phyloP scores from a whole-genome alignment of 139 green algal genomes.

The Chlamydomonas sp. region DNA sequence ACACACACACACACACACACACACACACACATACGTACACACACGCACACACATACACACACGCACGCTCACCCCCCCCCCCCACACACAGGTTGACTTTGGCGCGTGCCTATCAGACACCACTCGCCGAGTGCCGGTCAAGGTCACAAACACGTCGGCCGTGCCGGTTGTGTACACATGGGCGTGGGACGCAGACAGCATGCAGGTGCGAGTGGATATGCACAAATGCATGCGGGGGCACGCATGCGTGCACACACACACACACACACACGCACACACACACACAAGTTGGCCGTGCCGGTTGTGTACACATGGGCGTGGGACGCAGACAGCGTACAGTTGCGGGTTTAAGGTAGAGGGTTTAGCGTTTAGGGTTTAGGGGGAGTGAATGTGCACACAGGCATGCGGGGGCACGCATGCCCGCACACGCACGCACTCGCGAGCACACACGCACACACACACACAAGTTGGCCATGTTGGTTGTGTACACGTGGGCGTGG shows the following conservation, averaged over 20 bases:
- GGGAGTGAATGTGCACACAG: too few relatives aligned
- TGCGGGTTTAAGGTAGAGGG: constrained; percentile 32
- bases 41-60: too few relatives aligned
- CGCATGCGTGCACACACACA: too few relatives aligned
- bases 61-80: not conserved
- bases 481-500: constrained; percentile 59
- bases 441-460: too few relatives aligned
- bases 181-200: constrained; percentile 40
- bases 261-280: too few relatives aligned
- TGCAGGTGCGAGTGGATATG: too few relatives aligned
- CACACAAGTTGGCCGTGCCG: constrained; percentile 13
- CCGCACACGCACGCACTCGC: too few relatives aligned
- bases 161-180: constrained; percentile 52
- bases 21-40: too few relatives aligned
- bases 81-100: constrained; percentile 55
- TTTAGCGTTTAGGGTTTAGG: constrained; percentile 46
- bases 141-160: constrained; percentile 51
- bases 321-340: not conserved
- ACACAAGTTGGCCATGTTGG: constrained; percentile 48
- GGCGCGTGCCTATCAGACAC: constrained; percentile 68
- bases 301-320: constrained; percentile 48
- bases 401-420: constrained; percentile 44
- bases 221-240: too few relatives aligned
- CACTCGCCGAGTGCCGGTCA: constrained; percentile 34
- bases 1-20: too few relatives aligned